Conservation (phyloP, 306 rosid genomes). For the Medicago truncatula region MtrunA17r5.0-ANR NC_053048.1:27551001-27551500, state of each 20-base stretch:
- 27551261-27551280: constrained; percentile 72
- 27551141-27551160: constrained; percentile 51
- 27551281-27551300: constrained; percentile 62
- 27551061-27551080: constrained; percentile 38
- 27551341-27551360: background rate
- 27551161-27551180: constrained; percentile 14
- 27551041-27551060: constrained; percentile 46
- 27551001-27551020: constrained; percentile 57
- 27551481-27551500: background rate
- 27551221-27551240: constrained; percentile 66
- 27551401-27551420: background rate
- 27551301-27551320: constrained; percentile 79
- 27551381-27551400: background rate
- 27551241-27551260: constrained; percentile 67
- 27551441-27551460: background rate
- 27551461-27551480: background rate
- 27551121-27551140: constrained; percentile 5
- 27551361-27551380: background rate
- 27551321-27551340: constrained; percentile 51
- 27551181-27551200: background rate
- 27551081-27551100: constrained; percentile 31
- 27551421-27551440: constrained; percentile 1
- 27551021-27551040: constrained; percentile 54
- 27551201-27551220: constrained; percentile 35
- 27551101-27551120: constrained; percentile 49